Conservation (phyloP, 2,329 filamentous ascomycete species). For the Monilinia fructicola region DNA sequence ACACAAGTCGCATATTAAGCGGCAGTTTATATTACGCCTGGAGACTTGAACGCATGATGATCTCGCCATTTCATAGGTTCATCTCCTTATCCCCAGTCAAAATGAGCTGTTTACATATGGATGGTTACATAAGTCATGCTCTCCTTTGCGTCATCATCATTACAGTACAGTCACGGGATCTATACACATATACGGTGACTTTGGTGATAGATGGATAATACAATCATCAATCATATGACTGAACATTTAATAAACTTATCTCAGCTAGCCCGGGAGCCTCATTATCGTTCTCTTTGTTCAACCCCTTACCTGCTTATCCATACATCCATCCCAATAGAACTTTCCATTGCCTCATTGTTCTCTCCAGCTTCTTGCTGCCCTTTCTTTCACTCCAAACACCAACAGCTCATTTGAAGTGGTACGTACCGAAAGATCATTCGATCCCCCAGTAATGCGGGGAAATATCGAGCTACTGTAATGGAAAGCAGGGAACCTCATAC, state of each 20-base stretch:
- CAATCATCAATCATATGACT: no score
- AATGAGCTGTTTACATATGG: not conserved
- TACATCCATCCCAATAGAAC: not conserved
- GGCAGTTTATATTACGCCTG: not conserved
- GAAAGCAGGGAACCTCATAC: not conserved
- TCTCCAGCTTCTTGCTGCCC: not conserved
- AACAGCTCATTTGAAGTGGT: not conserved
- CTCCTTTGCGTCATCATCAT: not conserved
- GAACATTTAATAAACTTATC: no score
- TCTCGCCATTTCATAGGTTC: conserved; percentile 1
- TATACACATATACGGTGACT: no score
- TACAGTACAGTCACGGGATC: no score
- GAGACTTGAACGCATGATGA: not conserved
- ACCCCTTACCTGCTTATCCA: no score
- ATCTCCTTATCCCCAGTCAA: not conserved
- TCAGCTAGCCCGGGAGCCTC: no score
- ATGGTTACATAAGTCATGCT: not conserved
- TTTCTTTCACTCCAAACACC: not conserved
- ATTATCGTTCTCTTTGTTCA: no score
- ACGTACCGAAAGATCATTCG: conserved; percentile 3
- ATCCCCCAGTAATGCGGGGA: conserved; percentile 17
- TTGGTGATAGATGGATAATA: no score
- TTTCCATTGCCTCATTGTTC: not conserved
- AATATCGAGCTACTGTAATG: not conserved
- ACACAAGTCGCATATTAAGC: not conserved